phyloP scores from a whole-genome alignment of 2,329 filamentous ascomycete genomes.

The Daldinia sp. region DNA sequence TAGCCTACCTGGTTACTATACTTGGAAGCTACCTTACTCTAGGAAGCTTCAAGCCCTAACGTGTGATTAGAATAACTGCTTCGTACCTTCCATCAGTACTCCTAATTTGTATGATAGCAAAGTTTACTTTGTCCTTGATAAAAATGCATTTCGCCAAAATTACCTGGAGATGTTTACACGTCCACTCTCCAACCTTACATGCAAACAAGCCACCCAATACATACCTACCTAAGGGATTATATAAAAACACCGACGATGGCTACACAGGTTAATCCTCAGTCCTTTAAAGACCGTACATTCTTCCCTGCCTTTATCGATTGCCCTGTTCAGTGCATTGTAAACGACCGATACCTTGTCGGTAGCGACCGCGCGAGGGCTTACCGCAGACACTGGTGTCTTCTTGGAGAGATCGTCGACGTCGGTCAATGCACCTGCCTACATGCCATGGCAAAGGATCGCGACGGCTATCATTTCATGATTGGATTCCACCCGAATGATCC shows the following conservation, averaged over 20 bases:
- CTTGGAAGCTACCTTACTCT: no score
- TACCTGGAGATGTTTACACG: no score
- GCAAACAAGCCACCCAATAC: not conserved
- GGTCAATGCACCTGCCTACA: conserved; percentile 25
- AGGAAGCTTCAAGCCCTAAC: no score
- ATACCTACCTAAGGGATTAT: not conserved
- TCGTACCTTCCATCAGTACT: no score
- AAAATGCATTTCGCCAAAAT: no score
- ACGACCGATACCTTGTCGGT: conserved; percentile 15
- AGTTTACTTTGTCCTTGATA: no score
- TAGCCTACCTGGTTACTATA: no score
- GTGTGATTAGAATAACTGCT: no score
- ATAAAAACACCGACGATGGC: not conserved
- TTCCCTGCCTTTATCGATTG: conserved; percentile 28
- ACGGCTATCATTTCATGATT: conserved; percentile 20
- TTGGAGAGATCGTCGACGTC: conserved; percentile 47
- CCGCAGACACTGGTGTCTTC: conserved; percentile 32
- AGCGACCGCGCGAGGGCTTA: not conserved
- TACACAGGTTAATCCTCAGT: conserved; percentile 14
- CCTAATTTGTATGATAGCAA: not conserved
- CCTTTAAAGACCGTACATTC: conserved; percentile 26
- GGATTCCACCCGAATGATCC: conserved; percentile 35
- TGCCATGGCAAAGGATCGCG: conserved; percentile 33
- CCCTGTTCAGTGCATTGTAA: conserved; percentile 1
- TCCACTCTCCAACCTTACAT: not conserved